Base-by-base conservation (phyloP, 2,329 filamentous ascomycete species). In the Scedosporium dehoogii region DNA sequence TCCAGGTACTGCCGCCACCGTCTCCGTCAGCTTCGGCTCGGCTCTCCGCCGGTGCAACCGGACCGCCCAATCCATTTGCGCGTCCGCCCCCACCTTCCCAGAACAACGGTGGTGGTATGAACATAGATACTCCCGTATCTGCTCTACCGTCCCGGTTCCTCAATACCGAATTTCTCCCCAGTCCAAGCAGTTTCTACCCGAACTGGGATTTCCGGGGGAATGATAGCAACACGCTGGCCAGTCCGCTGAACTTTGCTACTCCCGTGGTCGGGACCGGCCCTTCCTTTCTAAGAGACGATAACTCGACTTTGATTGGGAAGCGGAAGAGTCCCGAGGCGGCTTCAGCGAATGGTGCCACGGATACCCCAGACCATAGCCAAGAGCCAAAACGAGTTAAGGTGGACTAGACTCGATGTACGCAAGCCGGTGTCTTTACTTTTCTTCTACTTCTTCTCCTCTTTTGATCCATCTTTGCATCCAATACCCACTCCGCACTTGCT, bases 41-140 rank as follows among this genome's bases (percentile, higher is more conserved):
- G 6, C 79, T 97, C 62, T 96, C 92, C 58, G 94, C 94, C 0
- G 94, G 94, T 48, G 93, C 94, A 7, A 89, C 88, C 44, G 94
- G 94, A 0, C 94, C 94, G 14, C 92, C 92, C 2, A 99, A 99
- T 72, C 94, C 94, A 0, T 99, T 97, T 73, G 94, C 94, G 6
- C 84, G 93, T 38, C 33, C 33, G 51, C 94, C 93, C 0, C 84
- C 87, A 27, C 91, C 90, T 4, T 90, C 92, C 29, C 81, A 85
- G 63, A 85, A 82, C 68, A 78, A 61, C 12, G 53, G 58, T 10
- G 61, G 56, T 25, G 46, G 48, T 21, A 75, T 79, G 66, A 80
- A 78, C 64, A 77, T 73, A 23, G 76, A 77, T 62, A 87, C 94
- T 0, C 94, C 94, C 0, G 92, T 96, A n/a, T 97, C 92, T 1